Evolutionary conservation across 495 filamentous ascomycete genomes (phyloP), one percentile per base, ranked within the genome.

Genomic region (Aspergillus campestris): DNA sequence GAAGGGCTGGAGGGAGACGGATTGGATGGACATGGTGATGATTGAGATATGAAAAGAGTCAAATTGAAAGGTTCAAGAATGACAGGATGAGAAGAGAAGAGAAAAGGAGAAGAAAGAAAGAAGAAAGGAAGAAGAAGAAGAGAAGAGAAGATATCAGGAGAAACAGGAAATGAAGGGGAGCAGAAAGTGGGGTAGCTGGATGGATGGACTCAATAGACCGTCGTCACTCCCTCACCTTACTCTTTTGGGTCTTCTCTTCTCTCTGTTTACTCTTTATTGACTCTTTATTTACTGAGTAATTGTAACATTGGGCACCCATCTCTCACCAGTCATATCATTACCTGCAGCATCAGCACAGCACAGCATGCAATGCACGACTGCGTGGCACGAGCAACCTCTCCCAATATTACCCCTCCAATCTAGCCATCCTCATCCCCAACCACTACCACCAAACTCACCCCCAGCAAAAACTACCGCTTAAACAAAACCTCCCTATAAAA

Each of bases 1-100:
- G 65, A 87, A 95, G 47, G 89, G 80, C 56, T 77, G 81, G 62
- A 92, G 73, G 44, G 80, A 77, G 49, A 94, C 82, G 10, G 78
- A 83, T 64, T 85, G 76, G 65, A 87, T 69, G 56, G 80, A 82
- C 85, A 92, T 89, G 58, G 39, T 52, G 38, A 37, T 29, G 34
- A 37, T 9, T 45, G 33, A 31, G 41, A n/a, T n/a, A n/a, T n/a
- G n/a, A n/a, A n/a, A n/a, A n/a, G n/a, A n/a, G n/a, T n/a, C n/a
- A n/a, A n/a, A n/a, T n/a, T n/a, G n/a, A n/a, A n/a, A n/a, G n/a
- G n/a, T n/a, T n/a, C n/a, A n/a, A n/a, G n/a, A n/a, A n/a, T n/a
- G n/a, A n/a, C n/a, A n/a, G n/a, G n/a, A n/a, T n/a, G 27, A 39
- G 24, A 39, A 15, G 34, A 45, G 39, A 51, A 50, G 33, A 50